Percentiles rank a stretch among this genome's conserved stretches.
Conservation (phyloP, 1,284 basidiomycete genomes). For the Pisolithus thermaeus region DNA sequence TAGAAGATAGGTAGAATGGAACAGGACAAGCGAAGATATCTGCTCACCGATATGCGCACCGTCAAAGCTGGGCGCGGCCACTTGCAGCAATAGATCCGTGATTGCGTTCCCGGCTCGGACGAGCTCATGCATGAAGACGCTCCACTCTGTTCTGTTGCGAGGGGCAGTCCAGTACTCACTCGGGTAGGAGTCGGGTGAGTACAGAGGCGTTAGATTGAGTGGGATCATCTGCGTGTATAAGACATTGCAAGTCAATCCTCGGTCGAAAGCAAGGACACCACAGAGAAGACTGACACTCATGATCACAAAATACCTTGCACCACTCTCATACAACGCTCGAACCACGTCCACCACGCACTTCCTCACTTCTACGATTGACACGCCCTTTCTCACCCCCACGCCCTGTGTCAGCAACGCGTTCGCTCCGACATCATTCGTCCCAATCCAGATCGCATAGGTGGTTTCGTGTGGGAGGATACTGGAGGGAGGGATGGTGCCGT, state of each 20-base stretch:
- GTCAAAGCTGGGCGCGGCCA: slow-evolving; percentile 30
- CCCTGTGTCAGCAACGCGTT: slow-evolving; percentile 34
- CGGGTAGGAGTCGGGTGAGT: slow-evolving; percentile 36
- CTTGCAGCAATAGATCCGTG: slow-evolving; percentile 37
- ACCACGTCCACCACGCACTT: slow-evolving; percentile 41
- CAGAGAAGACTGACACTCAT: slow-evolving; percentile 34
- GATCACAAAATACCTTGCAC: slow-evolving; percentile 43
- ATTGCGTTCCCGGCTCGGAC: slow-evolving; percentile 37
- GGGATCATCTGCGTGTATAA: slow-evolving; percentile 40
- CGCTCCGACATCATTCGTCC: slow-evolving; percentile 42
- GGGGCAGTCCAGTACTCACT: slow-evolving; percentile 38
- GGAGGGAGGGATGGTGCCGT: slow-evolving; percentile 20
- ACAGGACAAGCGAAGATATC: slow-evolving; percentile 2
- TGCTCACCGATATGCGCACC: slow-evolving; percentile 31
- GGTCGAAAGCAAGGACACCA: not conserved
- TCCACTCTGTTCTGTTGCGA: slow-evolving; percentile 47
- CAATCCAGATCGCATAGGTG: slow-evolving; percentile 46
- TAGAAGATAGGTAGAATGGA: slow-evolving; percentile 5
- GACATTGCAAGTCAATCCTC: not conserved
- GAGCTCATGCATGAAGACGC: slow-evolving; percentile 41
- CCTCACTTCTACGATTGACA: slow-evolving; percentile 37
- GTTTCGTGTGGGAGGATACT: slow-evolving; percentile 30
- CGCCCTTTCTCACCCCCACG: slow-evolving; percentile 18
- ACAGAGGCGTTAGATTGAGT: slow-evolving; percentile 39
- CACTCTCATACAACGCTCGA: slow-evolving; percentile 32